These are phyloP conservation scores for Xerophyta viscosa DNA, from an alignment of 106 monocot genomes.

Conservation along the genomic window DNA sequence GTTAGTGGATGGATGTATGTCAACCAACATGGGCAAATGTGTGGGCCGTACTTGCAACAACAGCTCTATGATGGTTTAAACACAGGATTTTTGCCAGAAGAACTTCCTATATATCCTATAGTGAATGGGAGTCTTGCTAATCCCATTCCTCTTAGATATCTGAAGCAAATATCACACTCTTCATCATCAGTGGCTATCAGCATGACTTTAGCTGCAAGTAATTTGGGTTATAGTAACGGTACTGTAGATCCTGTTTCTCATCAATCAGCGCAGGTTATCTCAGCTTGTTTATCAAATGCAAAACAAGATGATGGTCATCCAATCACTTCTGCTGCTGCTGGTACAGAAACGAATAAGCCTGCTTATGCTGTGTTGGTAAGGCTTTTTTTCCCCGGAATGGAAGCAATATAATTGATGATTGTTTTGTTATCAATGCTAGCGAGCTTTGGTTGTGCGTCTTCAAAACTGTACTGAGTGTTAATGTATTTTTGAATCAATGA, in stretches of 20 bases:
- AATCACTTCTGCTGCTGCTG: slow-evolving; percentile 1
- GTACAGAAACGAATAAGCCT: neutral
- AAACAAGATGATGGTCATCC: slow-evolving; percentile 3
- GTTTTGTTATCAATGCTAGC: neutral
- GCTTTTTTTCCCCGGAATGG: no score
- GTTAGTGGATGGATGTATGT: slow-evolving; percentile 66
- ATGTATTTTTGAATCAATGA: slow-evolving; percentile 4
- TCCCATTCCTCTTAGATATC: slow-evolving; percentile 33
- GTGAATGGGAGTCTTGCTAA: slow-evolving; percentile 34
- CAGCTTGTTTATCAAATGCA: slow-evolving; percentile 4
- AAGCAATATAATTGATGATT: no score
- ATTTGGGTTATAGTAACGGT: neutral
- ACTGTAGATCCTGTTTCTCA: slow-evolving; percentile 1
- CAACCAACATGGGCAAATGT: slow-evolving; percentile 52
- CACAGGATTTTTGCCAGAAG: slow-evolving; percentile 52
- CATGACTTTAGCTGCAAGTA: neutral
- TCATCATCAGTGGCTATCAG: slow-evolving; percentile 1
- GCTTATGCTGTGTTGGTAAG: no score
- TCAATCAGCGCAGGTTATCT: neutral
- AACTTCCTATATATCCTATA: slow-evolving; percentile 56
- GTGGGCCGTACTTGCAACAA: slow-evolving; percentile 53
- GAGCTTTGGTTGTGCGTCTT: neutral
- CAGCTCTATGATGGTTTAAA: slow-evolving; percentile 52
- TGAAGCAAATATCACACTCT: slow-evolving; percentile 26
- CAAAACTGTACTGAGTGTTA: neutral